These are phyloP conservation scores for Kingdonia uniflora DNA, from an alignment of 164 flowering plant genomes.

Conservation along the genomic window DNA sequence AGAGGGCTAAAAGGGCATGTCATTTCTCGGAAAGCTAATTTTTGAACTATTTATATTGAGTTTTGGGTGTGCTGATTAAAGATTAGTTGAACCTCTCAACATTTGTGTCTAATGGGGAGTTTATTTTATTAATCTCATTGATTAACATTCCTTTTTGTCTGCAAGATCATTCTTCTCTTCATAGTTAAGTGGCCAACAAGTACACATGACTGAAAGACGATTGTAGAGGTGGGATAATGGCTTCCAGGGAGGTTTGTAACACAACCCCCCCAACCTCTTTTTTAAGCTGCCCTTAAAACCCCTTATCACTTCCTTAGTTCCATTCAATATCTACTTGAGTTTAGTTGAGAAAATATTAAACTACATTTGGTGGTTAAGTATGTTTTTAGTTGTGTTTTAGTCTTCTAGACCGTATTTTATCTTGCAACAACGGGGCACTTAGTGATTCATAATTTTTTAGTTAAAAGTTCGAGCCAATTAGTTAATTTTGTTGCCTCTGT, in stretches of 20 bases:
- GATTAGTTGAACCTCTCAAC: conserved; percentile 13
- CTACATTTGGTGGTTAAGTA: too few species aligned
- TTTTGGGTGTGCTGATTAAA: conserved; percentile 2
- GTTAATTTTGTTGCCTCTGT: too few species aligned
- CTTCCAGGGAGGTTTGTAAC: conserved; percentile 15
- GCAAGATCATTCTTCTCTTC: conserved; percentile 19
- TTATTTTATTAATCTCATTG: conserved; percentile 13
- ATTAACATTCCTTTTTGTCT: conserved; percentile 32
- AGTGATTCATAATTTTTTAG: too few species aligned
- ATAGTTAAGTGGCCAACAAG: conserved; percentile 50
- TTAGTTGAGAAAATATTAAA: too few species aligned
- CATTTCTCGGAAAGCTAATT: conserved; percentile 4
- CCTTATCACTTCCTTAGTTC: too few species aligned
- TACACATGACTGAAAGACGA: conserved; percentile 20
- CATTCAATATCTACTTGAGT: too few species aligned
- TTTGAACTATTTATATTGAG: background rate
- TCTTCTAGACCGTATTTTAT: too few species aligned
- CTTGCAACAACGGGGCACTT: too few species aligned
- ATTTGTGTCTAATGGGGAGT: conserved; percentile 14
- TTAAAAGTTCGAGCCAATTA: too few species aligned
- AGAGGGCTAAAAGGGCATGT: conserved; percentile 1
- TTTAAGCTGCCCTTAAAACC: too few species aligned
- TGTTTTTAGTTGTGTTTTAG: too few species aligned
- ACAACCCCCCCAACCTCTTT: too few species aligned
- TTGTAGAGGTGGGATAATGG: conserved; percentile 20